Evolutionary conservation across 257 asterid species (phyloP), one percentile per base, ranked within the genome.

Genomic region (Nicotiana paniculata): DNA sequence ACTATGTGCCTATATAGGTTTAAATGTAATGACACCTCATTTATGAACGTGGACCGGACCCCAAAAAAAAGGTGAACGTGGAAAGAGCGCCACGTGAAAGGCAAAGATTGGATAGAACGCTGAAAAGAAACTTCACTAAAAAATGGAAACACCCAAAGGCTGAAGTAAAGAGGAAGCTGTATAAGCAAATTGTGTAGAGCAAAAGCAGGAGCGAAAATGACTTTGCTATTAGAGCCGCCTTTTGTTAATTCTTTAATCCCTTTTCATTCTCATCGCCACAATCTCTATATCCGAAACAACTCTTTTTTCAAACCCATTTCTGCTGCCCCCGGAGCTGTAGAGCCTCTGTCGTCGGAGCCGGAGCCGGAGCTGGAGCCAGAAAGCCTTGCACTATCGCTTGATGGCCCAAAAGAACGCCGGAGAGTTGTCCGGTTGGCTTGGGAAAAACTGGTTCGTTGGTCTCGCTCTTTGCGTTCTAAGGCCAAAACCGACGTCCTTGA

Each of bases 391-490:
- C 85, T 57, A 28, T 74, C 88, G 32, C 80, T 77, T 10, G 94
- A 85, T 80, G 85, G 85, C 79, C 87, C 87, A 75, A 89, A 83
- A 85, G 96, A 95, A 83, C 88, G 93, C 21, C 90, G 98, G 76
- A 90, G 85, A 86, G 89, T 93, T 82, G 98, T 95, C 77, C 89
- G 92, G 5, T 77, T 92, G 70, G 97, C 98, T 30, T 95, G 98
- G 98, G 97, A 95, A 85, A 92, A 92, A 90, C 92, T 95, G 77
- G 93, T 95, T 66, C 92, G 98, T 15, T 95, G 98, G 98, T 95
- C 98, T n/a, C 97, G 98, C 39, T 91, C 96, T 39, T 86, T 70
- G 92, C 92, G 91, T 55, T 93, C 95, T 80, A 95, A 67, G 86
- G 93, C 95, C 83, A 95, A 95, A 84, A 92, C 95, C 21, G 97